Base-by-base conservation (phyloP, 2,329 filamentous ascomycete species). In the Penicillium concentricum region DNA sequence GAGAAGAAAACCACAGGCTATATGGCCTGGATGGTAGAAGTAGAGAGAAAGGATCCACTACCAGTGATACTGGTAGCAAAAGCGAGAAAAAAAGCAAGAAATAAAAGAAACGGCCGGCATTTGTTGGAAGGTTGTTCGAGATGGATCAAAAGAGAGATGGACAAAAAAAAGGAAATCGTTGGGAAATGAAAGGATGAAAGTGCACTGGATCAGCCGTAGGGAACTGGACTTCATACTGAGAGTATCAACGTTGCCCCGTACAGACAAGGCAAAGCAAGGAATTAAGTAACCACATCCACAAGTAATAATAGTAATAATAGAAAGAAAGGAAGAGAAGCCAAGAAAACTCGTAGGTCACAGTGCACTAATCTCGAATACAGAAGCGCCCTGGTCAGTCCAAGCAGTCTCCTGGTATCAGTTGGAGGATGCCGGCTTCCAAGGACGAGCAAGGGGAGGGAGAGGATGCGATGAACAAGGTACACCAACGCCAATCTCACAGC, bases 401-500 rank as follows among this genome's bases (percentile, higher is more conserved):
- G 49, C 46, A 59, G 57, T 49, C 58, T 26, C 57, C 51, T 61
- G 56, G 57, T 53, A 49, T 52, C 64, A 59, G 44, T 59, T 41
- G 42, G 46, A 46, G 54, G 30, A 37, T 42, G 47, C 59, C 56
- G 50, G 51, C 54, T 55, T 46, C 47, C 20, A 34, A 54, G 51
- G 56, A 54, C 45, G 42, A 53, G 59, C 54, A 60, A 59, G 50
- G 50, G 53, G 61, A 62, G 49, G 59, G 48, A 44, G 49, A 51
- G 16, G 34, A 61, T 67, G 68, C 67, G 66, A 63, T 69, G 63
- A 61, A 65, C 64, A 61, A 62, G 66, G 65, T 65, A 69, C 70
- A 69, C 70, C 67, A 74, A 74, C 71, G 72, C 71, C 70, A 67
- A 62, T 69, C 63, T 70, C 67, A 64, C 57, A 59, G 45, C 60